Conservation (phyloP, 768 basidiomycete species). For the Amanita rimosa region DNA sequence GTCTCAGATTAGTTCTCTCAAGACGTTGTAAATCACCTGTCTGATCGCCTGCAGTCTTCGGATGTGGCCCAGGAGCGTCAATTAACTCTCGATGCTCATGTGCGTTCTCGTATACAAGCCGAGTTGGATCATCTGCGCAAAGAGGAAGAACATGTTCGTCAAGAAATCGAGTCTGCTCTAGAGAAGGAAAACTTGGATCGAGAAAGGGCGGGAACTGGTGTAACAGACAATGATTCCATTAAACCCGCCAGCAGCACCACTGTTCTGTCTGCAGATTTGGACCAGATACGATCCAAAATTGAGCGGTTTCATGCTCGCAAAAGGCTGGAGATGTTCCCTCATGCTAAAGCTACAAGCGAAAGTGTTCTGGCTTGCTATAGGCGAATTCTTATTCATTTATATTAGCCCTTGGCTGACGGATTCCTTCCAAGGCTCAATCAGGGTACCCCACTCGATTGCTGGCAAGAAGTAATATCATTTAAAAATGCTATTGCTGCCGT, state of each 20-base stretch:
- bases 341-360: conserved; percentile 44
- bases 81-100: conserved; percentile 58
- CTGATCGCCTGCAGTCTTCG: conserved; percentile 48
- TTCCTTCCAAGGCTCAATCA: conserved; percentile 32
- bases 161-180: conserved; percentile 66
- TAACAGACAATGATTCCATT: conserved; percentile 27
- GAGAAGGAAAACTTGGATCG: conserved; percentile 84
- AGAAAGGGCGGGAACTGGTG: conserved; percentile 46
- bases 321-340: conserved; percentile 41
- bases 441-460: conserved; percentile 57
- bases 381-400: conserved; percentile 21
- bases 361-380: conserved; percentile 67
- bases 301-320: conserved; percentile 53
- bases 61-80: conserved; percentile 60
- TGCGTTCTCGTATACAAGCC: conserved; percentile 58
- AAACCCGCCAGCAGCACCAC: conserved; percentile 57
- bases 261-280: conserved; percentile 61
- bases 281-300: conserved; percentile 63
- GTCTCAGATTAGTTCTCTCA: conserved; percentile 55
- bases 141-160: conserved; percentile 59
- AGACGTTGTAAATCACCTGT: conserved; percentile 70
- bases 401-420: not conserved
- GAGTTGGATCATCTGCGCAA: conserved; percentile 56
- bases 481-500: conserved; percentile 54
- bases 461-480: conserved; percentile 61